Evolutionary conservation across 352 stramenopile genomes (phyloP).

Genomic region (Lagenidium sp.): DNA sequence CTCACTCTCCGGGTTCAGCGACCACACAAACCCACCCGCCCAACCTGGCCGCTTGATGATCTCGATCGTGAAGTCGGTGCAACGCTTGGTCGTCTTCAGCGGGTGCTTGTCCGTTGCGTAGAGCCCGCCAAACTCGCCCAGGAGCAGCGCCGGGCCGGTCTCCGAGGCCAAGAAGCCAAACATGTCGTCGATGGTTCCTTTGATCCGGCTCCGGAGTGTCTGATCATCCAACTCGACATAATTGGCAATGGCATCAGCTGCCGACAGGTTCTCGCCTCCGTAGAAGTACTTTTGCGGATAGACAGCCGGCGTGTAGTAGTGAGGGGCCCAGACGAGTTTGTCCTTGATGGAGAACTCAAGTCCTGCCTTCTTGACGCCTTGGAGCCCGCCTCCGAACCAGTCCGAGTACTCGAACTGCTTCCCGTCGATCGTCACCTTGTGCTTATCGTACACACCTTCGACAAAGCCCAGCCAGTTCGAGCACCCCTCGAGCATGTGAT

Average conservation of each 20-base stretch:
- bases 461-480: conserved; percentile 65
- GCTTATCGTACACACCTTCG: conserved; percentile 41
- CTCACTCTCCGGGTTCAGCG: conserved; percentile 56
- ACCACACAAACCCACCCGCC: conserved; percentile 62
- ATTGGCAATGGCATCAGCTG: conserved; percentile 6
- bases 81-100: conserved; percentile 49
- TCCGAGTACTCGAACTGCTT: conserved; percentile 48
- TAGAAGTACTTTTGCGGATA: conserved; percentile 57
- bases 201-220: conserved; percentile 24
- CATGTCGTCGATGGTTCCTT: conserved; percentile 51
- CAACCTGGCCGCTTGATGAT: conserved; percentile 38
- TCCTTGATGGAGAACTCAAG: conserved; percentile 34
- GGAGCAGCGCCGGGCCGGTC: conserved; percentile 32
- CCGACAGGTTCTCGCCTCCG: conserved; percentile 19
- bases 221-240: conserved; percentile 46
- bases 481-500: conserved; percentile 59
- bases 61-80: conserved; percentile 49
- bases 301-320: conserved; percentile 64
- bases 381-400: conserved; percentile 51
- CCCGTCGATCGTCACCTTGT: conserved; percentile 34
- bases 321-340: conserved; percentile 73
- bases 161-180: conserved; percentile 49
- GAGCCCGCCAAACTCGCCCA: conserved; percentile 63
- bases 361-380: conserved; percentile 25
- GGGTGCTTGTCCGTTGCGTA: conserved; percentile 43